Evolutionary conservation across 2,329 filamentous ascomycete species (phyloP), one percentile per base, ranked within the genome.

Genomic region (Fulvia fulva): DNA sequence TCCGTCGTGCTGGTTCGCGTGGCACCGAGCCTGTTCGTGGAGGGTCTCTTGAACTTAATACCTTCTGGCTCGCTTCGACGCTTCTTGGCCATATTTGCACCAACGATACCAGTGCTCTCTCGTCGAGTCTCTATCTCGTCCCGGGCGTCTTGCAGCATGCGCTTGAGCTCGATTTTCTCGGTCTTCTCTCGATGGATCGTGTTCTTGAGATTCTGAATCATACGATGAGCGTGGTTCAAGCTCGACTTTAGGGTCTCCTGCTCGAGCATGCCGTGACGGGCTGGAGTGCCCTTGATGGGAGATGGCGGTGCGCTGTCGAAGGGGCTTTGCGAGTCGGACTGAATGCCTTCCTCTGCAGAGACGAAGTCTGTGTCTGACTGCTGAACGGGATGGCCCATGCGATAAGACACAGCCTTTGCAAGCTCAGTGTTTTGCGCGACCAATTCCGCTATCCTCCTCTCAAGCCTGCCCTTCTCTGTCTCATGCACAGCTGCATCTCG

Each of bases 151-250:
- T 97, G 93, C 28, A 97, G 84, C 83, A 99, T 90, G 59, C 93
- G 89, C 76, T 91, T 92, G 55, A 97, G 83, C 75, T 99, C 94
- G 26, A 97, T 84, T 80, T 97, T 99, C 75, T 99, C 94, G 0
- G 93, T 97, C 85, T 97, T 99, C 75, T 99, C 94, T 32, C 94
- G 89, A 74, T 99, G 93, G 49, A 97, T 89, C 68, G 92, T 96
- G 73, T 89, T 91, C 75, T 96, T 91, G 66, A 97, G 84, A 68
- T 91, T 96, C 73, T 97, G 93, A 59, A 99, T 97, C 77, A 96
- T 97, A 58, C 93, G 86, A 73, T 97, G 94, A 41, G 94, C 93
- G 73, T 99, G 94, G 65, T 91, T 88, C 26, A 97, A 82, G 25
- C 93, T 97, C 55, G 92, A 95, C 77, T 94, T 95, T 65, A 99